phyloP scores from a whole-genome alignment of 176 grass and related monocot genomes.

The Oryza australiensis region DNA sequence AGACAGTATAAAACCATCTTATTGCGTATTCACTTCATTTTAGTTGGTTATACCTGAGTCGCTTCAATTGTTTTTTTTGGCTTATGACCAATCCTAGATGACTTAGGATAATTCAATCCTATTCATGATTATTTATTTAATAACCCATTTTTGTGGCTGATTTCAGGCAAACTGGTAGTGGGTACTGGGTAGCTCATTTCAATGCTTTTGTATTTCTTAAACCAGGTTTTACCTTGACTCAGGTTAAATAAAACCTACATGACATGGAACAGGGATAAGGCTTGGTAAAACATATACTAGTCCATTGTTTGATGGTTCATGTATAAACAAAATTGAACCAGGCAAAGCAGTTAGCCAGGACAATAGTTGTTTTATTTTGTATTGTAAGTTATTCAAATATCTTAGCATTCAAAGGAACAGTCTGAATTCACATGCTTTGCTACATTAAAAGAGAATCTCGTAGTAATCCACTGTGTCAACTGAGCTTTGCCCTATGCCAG shows the following conservation, averaged over 20 bases:
- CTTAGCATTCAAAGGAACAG: not conserved
- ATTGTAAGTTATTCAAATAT: not conserved
- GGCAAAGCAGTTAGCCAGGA: not conserved
- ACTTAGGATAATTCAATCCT: not conserved
- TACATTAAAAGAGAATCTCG: not conserved
- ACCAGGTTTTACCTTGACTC: not conserved
- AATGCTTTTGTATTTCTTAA: not conserved
- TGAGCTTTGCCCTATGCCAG: not conserved
- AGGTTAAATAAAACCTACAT: slow-evolving; percentile 19
- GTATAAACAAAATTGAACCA: not conserved
- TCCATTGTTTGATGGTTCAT: not conserved
- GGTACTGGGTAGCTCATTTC: not conserved
- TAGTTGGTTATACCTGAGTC: not conserved
- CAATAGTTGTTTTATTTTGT: not conserved
- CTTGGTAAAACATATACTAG: not conserved
- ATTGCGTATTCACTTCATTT: not conserved
- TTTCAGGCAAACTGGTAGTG: slow-evolving; percentile 3
- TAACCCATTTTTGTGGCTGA: not conserved
- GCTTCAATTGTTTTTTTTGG: not conserved
- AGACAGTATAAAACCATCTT: not conserved
- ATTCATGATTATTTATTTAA: not conserved
- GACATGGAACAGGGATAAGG: not conserved
- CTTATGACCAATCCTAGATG: not conserved
- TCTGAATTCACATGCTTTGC: not conserved
- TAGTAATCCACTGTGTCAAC: not conserved